Percentiles rank a stretch among this genome's conserved stretches.
These are phyloP conservation scores for Syncephalis fuscata DNA, from an alignment of 371 early-diverging fungal genomes.

Conservation along the genomic window DNA sequence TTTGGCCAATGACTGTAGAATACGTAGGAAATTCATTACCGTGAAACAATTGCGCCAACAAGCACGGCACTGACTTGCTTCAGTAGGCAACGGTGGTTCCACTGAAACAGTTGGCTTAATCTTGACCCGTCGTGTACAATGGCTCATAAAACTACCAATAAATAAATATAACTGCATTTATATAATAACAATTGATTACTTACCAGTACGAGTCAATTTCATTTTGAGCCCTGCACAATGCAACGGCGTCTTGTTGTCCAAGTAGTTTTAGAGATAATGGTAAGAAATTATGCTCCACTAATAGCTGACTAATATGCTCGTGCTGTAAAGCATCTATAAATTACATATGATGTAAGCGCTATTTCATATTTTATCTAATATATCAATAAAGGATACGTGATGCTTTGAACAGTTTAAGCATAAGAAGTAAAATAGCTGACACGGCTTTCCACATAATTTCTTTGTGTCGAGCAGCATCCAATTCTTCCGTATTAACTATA, in stretches of 20 bases:
- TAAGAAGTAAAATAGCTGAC: constrained; percentile 40
- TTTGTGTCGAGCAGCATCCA: constrained; percentile 34
- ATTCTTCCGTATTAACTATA: constrained; percentile 13
- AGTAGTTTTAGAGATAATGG: constrained; percentile 64
- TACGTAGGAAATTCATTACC: constrained; percentile 52
- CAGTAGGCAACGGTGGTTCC: constrained; percentile 9
- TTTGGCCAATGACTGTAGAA: constrained; percentile 69
- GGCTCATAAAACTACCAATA: background rate
- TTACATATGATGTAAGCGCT: background rate
- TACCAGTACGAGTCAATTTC: constrained; percentile 42
- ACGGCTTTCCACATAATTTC: constrained; percentile 65
- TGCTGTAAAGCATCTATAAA: constrained; percentile 47
- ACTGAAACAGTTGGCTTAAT: background rate
- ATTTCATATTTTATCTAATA: background rate
- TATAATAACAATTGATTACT: constrained; percentile 3
- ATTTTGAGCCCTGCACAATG: constrained; percentile 27
- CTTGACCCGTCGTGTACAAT: background rate
- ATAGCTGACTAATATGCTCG: constrained; percentile 58
- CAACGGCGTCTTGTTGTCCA: constrained; percentile 48
- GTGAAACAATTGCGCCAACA: constrained; percentile 50
- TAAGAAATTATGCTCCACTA: constrained; percentile 70
- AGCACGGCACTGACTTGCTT: constrained; percentile 8
- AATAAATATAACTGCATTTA: background rate
- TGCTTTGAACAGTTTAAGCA: constrained; percentile 52
- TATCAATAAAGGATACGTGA: constrained; percentile 32